Evolutionary conservation across 2,329 filamentous ascomycete genomes (phyloP).

Genomic region (Pyrenophora teres): DNA sequence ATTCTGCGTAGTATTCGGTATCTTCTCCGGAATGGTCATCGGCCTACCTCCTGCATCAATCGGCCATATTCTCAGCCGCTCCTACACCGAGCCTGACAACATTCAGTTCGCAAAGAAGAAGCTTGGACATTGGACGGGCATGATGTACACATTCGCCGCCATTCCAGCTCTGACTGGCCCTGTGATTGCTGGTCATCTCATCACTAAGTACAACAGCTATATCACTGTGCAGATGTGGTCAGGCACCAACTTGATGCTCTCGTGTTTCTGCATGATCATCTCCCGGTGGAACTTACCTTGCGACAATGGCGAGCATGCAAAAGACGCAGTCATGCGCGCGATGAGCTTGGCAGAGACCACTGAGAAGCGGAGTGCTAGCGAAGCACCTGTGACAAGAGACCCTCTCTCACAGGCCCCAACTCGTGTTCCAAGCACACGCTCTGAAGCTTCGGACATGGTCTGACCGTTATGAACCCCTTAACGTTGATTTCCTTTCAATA

Average conservation of each 20-base stretch:
- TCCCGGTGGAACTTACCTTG: slow-evolving; percentile 41
- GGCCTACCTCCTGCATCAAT: slow-evolving; percentile 57
- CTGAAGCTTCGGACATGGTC: too few relatives aligned
- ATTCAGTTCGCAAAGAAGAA: slow-evolving; percentile 40
- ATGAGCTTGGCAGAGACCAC: slow-evolving; percentile 11
- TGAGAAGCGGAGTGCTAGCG: slow-evolving; percentile 17
- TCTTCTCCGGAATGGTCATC: slow-evolving; percentile 56
- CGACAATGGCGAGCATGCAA: slow-evolving; percentile 32
- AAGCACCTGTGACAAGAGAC: slow-evolving; percentile 13
- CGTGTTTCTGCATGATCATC: slow-evolving; percentile 49
- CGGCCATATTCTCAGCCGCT: slow-evolving; percentile 51
- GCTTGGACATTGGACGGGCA: slow-evolving; percentile 58
- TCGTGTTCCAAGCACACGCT: slow-evolving; percentile 21
- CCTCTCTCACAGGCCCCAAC: slow-evolving; percentile 30
- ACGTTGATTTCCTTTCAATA: not conserved
- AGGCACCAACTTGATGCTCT: slow-evolving; percentile 50
- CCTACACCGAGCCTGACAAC: slow-evolving; percentile 38
- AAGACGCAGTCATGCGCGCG: slow-evolving; percentile 18
- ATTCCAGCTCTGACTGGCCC: slow-evolving; percentile 54
- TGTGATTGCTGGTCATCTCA: slow-evolving; percentile 54
- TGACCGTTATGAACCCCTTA: too few relatives aligned
- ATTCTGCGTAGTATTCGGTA: slow-evolving; percentile 56
- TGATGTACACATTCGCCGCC: slow-evolving; percentile 57
- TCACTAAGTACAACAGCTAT: slow-evolving; percentile 49
- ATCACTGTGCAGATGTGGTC: slow-evolving; percentile 56